Percentiles rank a stretch among this genome's conserved stretches.
These are phyloP conservation scores for Diutina mesorugosa DNA, from an alignment of 1,139 yeast species.

Conservation along the genomic window DNA sequence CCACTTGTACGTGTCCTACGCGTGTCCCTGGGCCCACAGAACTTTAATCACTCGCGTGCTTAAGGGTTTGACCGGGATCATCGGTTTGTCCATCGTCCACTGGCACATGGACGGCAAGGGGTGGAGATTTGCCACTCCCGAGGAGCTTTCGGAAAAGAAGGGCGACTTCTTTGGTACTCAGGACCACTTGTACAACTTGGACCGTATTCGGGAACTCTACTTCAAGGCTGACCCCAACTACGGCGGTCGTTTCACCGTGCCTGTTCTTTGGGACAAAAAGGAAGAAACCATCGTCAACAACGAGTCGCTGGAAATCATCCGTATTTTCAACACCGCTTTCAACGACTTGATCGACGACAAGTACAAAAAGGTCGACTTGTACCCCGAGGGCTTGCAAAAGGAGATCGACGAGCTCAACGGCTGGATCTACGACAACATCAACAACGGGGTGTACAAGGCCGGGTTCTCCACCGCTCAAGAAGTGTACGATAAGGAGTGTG, in stretches of 20 bases:
- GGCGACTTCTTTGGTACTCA: conserved; percentile 36
- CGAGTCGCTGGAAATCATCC: conserved; percentile 79
- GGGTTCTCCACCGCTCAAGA: conserved; percentile 85
- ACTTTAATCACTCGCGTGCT: conserved; percentile 63
- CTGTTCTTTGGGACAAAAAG: conserved; percentile 85
- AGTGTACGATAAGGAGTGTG: conserved; percentile 65
- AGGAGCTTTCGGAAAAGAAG: conserved; percentile 9
- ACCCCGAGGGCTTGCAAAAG: conserved; percentile 40
- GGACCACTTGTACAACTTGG: conserved; percentile 50
- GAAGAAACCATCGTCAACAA: conserved; percentile 74
- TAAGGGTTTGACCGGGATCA: conserved; percentile 57
- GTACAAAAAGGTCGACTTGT: conserved; percentile 41
- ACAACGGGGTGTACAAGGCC: conserved; percentile 88
- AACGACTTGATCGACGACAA: conserved; percentile 18
- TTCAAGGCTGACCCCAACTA: conserved; percentile 66
- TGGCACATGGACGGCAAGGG: conserved; percentile 81
- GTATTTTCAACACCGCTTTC: conserved; percentile 70
- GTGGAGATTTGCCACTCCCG: conserved; percentile 55
- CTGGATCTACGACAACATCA: conserved; percentile 80
- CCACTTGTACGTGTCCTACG: conserved; percentile 75
- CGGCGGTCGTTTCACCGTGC: conserved; percentile 78
- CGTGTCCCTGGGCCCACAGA: conserved; percentile 97
- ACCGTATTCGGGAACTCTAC: conserved; percentile 58
- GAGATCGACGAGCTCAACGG: conserved; percentile 66
- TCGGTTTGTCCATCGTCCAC: conserved; percentile 69